Base-by-base conservation (phyloP, 2,329 filamentous ascomycete species). In the Colletotrichum neosansevieriae region DNA sequence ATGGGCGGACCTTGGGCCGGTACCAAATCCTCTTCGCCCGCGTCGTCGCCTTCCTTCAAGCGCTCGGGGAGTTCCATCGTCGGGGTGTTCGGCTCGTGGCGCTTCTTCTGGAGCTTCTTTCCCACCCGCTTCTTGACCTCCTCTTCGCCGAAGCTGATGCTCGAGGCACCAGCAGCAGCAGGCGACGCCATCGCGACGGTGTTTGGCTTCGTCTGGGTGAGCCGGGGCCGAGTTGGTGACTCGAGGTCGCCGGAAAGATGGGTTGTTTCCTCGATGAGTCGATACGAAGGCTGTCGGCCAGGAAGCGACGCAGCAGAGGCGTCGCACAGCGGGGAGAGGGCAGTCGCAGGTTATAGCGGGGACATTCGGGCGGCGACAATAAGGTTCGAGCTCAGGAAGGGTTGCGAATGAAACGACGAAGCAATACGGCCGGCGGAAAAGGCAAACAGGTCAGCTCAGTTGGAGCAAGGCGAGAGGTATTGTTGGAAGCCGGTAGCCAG, bases 61-160 rank as follows among this genome's bases (percentile, higher is more conserved):
- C 82, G 83, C 24, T 88, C 86, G 12, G 87, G 87, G 6, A 89
- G 81, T 66, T 86, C 73, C 79, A 85, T 81, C 12, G 80, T 80
- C 10, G 74, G 77, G 3, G 73, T 78, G 51, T 79, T 76, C 15
- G 76, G 74, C 38, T 80, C 79, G 70, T 79, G 79, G 38, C 75
- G 79, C 68, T 78, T 83, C 75, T 83, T 85, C 38, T 81, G 81
- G 15, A 86, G 79, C 72, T 80, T 86, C 64, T 78, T 81, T 59
- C 77, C 78, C 11, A 81, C 74, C 62, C 81, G 81, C 62, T 79
- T 79, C 58, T 77, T 79, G 32, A 78, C 63, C 45, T 77, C 78
- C 47, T 80, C 77, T 51, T 79, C 78, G 24, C 81, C 79, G 59
- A 70, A 73, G 64, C 70, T 70, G 58, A 70, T 72, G 74, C 72